phyloP scores from a whole-genome alignment of 805 yeast genomes.

The Candida wancherniae region DNA sequence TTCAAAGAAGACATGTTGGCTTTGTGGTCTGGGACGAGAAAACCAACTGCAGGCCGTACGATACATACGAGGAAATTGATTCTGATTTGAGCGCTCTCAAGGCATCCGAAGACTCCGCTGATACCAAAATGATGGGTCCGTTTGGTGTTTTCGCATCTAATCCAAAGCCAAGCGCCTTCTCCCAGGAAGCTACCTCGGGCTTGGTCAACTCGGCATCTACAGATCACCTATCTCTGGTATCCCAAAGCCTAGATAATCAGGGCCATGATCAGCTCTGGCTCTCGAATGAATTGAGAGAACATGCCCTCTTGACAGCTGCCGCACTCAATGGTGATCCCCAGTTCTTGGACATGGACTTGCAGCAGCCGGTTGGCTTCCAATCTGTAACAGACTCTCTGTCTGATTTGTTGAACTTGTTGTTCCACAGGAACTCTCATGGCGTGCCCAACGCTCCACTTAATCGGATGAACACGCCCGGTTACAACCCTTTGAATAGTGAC shows the following conservation, averaged over 20 bases:
- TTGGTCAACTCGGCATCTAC: constrained; percentile 1
- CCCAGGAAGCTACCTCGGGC: no score
- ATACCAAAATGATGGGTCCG: constrained; percentile 62
- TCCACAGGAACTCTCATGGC: constrained; percentile 43
- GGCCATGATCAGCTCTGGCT: constrained; percentile 59
- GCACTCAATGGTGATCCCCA: constrained; percentile 60
- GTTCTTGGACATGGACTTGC: constrained; percentile 47
- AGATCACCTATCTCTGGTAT: constrained; percentile 2
- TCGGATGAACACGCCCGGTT: constrained; percentile 5
- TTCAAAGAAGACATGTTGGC: constrained; percentile 66
- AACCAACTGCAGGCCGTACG: constrained; percentile 44
- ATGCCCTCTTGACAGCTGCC: constrained; percentile 69
- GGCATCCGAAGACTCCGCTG: constrained; percentile 25
- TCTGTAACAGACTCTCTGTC: constrained; percentile 25
- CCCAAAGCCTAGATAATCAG: constrained; percentile 3
- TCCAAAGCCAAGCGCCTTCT: not conserved
- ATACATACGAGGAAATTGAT: constrained; percentile 81
- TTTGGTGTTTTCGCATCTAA: constrained; percentile 63
- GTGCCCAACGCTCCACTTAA: constrained; percentile 4
- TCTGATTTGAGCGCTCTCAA: constrained; percentile 47
- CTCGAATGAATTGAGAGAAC: constrained; percentile 65
- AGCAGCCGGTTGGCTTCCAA: constrained; percentile 9
- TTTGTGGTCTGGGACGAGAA: constrained; percentile 67
- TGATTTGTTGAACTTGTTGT: constrained; percentile 48
- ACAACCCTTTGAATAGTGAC: constrained; percentile 3